Evolutionary conservation across 2,329 filamentous ascomycete genomes (phyloP).

Genomic region (Botrytis hyacinthi): DNA sequence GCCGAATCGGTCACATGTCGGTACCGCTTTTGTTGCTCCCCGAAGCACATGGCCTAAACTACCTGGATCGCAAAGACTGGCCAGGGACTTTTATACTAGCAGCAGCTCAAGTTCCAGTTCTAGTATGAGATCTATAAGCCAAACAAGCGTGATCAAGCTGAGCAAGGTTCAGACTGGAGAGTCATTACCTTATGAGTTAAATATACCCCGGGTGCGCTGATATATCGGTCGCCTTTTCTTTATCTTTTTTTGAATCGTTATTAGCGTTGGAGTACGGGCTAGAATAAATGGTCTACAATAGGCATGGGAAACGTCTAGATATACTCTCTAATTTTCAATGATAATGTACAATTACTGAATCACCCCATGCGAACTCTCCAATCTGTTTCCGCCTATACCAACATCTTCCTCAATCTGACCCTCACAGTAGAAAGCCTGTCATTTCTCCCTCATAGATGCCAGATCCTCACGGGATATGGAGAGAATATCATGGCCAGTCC

Average conservation of each 20-base stretch:
- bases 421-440: not conserved
- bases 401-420: not conserved
- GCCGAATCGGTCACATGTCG: slow-evolving; percentile 27
- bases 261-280: slow-evolving; percentile 34
- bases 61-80: slow-evolving; percentile 31
- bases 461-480: not conserved
- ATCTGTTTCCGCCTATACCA: not conserved
- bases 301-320: slow-evolving; percentile 14
- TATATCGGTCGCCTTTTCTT: not conserved
- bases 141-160: slow-evolving; percentile 37
- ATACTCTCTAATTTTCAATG: slow-evolving; percentile 20
- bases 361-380: not conserved
- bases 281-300: not conserved
- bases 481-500: not conserved
- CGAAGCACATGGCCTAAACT: slow-evolving; percentile 27
- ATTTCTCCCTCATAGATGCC: not conserved
- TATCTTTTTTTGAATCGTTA: slow-evolving; percentile 19
- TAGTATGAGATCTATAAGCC: slow-evolving; percentile 33
- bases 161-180: slow-evolving; percentile 30
- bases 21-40: slow-evolving; percentile 34
- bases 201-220: slow-evolving; percentile 28
- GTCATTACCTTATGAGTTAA: slow-evolving; percentile 35
- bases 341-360: slow-evolving; percentile 20
- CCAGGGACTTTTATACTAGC: slow-evolving; percentile 29
- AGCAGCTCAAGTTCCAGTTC: slow-evolving; percentile 24